Conservation (phyloP, 345 rosid species). For the Murraya paniculata region DNA sequence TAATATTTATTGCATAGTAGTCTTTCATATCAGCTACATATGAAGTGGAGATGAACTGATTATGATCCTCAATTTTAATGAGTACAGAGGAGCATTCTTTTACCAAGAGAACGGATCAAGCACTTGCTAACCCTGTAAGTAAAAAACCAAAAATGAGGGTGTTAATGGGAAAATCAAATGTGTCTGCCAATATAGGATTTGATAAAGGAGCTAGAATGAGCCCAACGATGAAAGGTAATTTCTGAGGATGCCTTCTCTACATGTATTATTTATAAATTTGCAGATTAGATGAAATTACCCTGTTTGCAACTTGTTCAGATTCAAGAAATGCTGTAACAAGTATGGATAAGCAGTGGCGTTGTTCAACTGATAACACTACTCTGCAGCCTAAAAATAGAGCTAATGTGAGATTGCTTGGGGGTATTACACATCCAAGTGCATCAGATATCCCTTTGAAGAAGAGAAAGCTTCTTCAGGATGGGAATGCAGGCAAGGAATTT, state of each 20-base stretch:
- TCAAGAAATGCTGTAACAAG: constrained; percentile 12
- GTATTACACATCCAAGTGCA: constrained; percentile 15
- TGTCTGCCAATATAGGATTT: constrained; percentile 9
- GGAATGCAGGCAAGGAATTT: constrained; percentile 2
- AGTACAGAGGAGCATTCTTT: constrained; percentile 45
- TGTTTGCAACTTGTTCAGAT: constrained; percentile 17
- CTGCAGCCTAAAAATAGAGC: constrained; percentile 15
- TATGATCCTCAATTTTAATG: constrained; percentile 10
- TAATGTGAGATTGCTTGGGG: constrained; percentile 17
- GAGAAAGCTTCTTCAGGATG: constrained; percentile 33
- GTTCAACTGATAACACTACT: constrained; percentile 8
- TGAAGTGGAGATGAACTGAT: not conserved
- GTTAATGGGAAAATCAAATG: constrained; percentile 6
- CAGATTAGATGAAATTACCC: constrained; percentile 11
- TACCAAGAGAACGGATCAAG: constrained; percentile 31
- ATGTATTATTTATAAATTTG: not conserved
- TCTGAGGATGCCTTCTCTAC: not conserved
- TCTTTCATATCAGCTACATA: not conserved
- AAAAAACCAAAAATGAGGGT: constrained; percentile 15
- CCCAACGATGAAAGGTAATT: constrained; percentile 18
- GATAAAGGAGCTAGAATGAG: constrained; percentile 11
- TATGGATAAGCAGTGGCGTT: constrained; percentile 19
- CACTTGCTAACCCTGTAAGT: constrained; percentile 10
- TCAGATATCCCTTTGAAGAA: constrained; percentile 30
- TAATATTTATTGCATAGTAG: not conserved